A percentile compares a stretch with the other conserved stretches of the same genome.
phyloP scores from a whole-genome alignment of 768 basidiomycete species.

The Pholiota conissans region DNA sequence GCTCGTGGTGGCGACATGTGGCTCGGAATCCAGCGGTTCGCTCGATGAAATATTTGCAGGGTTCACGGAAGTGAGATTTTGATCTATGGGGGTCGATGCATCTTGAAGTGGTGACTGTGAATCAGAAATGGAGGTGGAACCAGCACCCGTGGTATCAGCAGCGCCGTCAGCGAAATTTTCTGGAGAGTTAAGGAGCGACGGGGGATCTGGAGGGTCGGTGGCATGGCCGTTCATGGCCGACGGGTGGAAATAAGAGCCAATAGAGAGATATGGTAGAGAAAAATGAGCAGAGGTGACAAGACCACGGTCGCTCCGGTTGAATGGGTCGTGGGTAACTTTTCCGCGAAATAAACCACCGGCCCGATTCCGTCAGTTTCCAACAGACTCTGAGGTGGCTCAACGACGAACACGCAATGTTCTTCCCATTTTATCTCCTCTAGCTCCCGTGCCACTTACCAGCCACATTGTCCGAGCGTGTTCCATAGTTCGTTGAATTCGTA shows the following conservation, averaged over 20 bases:
- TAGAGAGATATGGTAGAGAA: conserved; percentile 29
- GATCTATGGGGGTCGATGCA: conserved; percentile 18
- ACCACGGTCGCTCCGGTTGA: conserved; percentile 16
- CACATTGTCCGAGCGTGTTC: not conserved
- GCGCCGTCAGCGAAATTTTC: conserved; percentile 25
- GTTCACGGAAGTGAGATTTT: conserved; percentile 10
- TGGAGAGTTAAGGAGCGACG: conserved; percentile 30
- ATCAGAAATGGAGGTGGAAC: conserved; percentile 22
- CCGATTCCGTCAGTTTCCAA: conserved; percentile 10
- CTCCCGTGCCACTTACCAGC: not conserved
- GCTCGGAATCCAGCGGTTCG: conserved; percentile 7
- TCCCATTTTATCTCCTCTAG: not conserved
- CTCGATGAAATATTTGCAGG: conserved; percentile 13
- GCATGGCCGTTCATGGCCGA: conserved; percentile 48
- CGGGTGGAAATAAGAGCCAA: conserved; percentile 20
- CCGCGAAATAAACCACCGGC: conserved; percentile 23
- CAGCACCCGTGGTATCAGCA: conserved; percentile 30
- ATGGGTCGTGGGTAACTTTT: conserved; percentile 40
- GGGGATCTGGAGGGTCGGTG: conserved; percentile 27
- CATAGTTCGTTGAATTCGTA: not conserved
- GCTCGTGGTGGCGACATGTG: conserved; percentile 4
- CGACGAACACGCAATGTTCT: not conserved
- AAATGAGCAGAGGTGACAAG: conserved; percentile 29
- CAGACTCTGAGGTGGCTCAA: not conserved
- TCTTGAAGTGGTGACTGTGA: conserved; percentile 19